These are phyloP conservation scores for Blumeria hordei DNA, from an alignment of 2,329 filamentous ascomycete genomes.

Conservation along the genomic window DNA sequence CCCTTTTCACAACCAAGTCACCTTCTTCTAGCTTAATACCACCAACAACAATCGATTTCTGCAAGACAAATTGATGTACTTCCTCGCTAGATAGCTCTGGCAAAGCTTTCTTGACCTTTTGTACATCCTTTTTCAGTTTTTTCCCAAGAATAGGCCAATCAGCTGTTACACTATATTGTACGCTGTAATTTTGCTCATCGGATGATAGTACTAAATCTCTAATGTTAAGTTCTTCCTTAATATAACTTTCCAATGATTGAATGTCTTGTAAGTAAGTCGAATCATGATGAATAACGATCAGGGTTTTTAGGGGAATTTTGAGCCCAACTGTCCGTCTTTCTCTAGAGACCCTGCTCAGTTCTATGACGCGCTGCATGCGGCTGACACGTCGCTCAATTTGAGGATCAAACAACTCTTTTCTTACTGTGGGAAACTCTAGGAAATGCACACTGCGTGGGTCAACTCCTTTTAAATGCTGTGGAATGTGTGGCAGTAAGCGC, in stretches of 20 bases:
- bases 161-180: constrained; percentile 70
- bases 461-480: constrained; percentile 38
- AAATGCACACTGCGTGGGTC: constrained; percentile 83
- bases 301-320: constrained; percentile 73
- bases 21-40: constrained; percentile 63
- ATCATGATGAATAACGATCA: constrained; percentile 73
- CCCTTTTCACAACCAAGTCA: constrained; percentile 63
- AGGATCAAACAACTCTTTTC: constrained; percentile 67
- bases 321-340: constrained; percentile 66
- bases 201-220: constrained; percentile 61
- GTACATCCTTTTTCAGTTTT: constrained; percentile 89
- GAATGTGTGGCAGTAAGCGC: constrained; percentile 60
- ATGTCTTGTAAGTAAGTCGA: constrained; percentile 68
- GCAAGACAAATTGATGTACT: constrained; percentile 52
- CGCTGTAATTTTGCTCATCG: constrained; percentile 76
- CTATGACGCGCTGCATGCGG: constrained; percentile 90
- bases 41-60: constrained; percentile 57
- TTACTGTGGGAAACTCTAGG: constrained; percentile 67
- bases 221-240: constrained; percentile 79
- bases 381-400: constrained; percentile 67
- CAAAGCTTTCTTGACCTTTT: constrained; percentile 74
- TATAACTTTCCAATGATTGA: constrained; percentile 63
- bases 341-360: constrained; percentile 64
- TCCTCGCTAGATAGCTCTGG: constrained; percentile 56
- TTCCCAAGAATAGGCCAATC: constrained; percentile 91